Conservation (phyloP, 2,329 filamentous ascomycete genomes). For the Thelonectria rubi region DNA sequence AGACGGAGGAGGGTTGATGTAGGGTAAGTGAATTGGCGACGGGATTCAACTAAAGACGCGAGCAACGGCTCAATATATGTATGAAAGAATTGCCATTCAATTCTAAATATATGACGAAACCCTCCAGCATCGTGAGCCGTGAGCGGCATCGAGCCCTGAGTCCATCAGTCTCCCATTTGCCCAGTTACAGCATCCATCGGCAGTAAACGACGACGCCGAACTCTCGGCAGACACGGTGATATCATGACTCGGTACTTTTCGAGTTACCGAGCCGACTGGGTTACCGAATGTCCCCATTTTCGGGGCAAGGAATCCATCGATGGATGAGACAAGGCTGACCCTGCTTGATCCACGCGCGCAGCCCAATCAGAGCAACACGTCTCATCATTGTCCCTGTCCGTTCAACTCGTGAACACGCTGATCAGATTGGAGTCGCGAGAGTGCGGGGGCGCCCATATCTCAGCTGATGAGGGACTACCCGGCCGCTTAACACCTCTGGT, state of each 20-base stretch:
- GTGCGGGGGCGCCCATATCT: slow-evolving; percentile 3
- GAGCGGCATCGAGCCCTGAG: background rate
- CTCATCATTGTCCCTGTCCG: background rate
- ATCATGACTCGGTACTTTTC: background rate
- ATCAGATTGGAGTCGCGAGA: background rate
- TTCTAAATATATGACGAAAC: background rate
- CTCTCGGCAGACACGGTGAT: background rate
- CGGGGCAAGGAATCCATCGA: background rate
- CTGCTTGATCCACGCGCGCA: background rate
- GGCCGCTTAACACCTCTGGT: background rate
- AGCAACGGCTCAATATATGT: background rate
- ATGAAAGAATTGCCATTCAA: background rate
- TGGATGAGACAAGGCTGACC: background rate
- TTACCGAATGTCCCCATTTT: background rate
- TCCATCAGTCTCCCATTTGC: background rate
- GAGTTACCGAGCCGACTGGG: slow-evolving; percentile 2
- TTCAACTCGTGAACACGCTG: background rate
- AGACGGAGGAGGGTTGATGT: background rate
- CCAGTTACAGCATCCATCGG: background rate
- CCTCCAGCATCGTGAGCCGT: background rate
- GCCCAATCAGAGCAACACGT: background rate
- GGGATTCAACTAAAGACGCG: background rate
- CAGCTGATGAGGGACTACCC: background rate
- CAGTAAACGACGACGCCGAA: background rate
- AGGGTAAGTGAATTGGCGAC: background rate